Conservation (phyloP, 208 protist genomes). For the Porcisia deanei region DNA sequence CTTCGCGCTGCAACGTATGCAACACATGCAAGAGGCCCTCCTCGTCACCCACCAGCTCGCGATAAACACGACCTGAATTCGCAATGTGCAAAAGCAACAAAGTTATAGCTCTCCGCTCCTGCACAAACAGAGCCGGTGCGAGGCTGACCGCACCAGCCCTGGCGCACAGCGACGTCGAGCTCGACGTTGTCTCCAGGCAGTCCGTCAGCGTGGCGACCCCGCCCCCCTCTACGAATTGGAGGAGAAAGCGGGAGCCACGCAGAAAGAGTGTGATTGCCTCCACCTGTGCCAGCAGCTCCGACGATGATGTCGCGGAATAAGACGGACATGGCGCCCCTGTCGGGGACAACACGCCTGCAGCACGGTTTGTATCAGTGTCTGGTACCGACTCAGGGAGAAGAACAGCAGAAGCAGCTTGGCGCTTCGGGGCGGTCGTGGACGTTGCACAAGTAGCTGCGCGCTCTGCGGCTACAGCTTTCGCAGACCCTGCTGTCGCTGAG, state of each 20-base stretch:
- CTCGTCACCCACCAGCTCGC: slow-evolving; percentile 87
- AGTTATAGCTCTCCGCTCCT: slow-evolving; percentile 55
- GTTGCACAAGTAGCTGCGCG: background rate
- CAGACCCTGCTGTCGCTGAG: background rate
- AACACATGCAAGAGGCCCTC: slow-evolving; percentile 63
- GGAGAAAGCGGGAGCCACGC: slow-evolving; percentile 72
- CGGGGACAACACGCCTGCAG: background rate
- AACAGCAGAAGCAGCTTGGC: background rate
- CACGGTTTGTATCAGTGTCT: background rate
- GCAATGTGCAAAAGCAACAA: slow-evolving; percentile 77
- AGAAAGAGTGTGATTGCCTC: slow-evolving; percentile 72
- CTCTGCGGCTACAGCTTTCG: background rate
- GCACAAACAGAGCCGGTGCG: slow-evolving; percentile 8
- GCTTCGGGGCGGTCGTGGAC: background rate
- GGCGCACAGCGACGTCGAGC: background rate
- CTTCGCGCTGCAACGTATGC: slow-evolving; percentile 48
- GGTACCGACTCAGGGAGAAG: background rate
- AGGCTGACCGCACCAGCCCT: background rate
- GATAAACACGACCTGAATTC: slow-evolving; percentile 86
- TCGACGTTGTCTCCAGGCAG: slow-evolving; percentile 35
- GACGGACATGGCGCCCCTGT: background rate
- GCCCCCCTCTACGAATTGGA: slow-evolving; percentile 78
- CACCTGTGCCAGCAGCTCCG: slow-evolving; percentile 55
- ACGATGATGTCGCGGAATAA: background rate
- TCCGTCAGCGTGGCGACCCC: slow-evolving; percentile 63